Conservation (phyloP, 768 basidiomycete genomes). For the Gymnopilus junonius region DNA sequence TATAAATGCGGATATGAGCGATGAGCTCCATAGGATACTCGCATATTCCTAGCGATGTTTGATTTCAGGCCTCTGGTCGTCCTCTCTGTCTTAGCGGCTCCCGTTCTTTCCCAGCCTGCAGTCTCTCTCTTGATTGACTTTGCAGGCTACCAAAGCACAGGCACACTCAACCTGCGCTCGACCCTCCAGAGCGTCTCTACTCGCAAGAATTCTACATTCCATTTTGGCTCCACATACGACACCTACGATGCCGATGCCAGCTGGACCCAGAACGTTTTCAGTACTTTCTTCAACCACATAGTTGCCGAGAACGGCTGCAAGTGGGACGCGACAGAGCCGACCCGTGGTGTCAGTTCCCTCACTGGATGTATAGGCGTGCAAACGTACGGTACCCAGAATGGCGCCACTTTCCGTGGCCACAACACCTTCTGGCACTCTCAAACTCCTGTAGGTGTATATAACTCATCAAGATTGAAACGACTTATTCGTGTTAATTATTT, state of each 20-base stretch:
- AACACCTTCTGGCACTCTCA: constrained; percentile 21
- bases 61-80: constrained; percentile 15
- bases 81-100: constrained; percentile 16
- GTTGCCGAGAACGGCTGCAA: constrained; percentile 20
- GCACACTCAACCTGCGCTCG: constrained; percentile 16
- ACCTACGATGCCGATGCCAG: constrained; percentile 17
- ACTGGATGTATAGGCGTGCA: constrained; percentile 16
- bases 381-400: constrained; percentile 8
- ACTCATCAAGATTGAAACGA: not conserved
- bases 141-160: constrained; percentile 14
- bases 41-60: constrained; percentile 3
- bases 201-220: constrained; percentile 8
- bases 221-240: constrained; percentile 18
- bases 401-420: constrained; percentile 16
- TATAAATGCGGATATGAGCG: not conserved
- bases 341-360: constrained; percentile 11
- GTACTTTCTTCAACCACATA: constrained; percentile 19
- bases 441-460: constrained; percentile 10
- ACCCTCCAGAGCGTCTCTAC: constrained; percentile 12
- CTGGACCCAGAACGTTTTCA: constrained; percentile 17
- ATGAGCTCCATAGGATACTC: not conserved
- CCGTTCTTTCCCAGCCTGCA: constrained; percentile 17
- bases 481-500: not conserved
- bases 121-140: constrained; percentile 20
- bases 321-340: constrained; percentile 19